phyloP scores from a whole-genome alignment of 192 early-diverging fungal genomes.

The Backusella sp. region DNA sequence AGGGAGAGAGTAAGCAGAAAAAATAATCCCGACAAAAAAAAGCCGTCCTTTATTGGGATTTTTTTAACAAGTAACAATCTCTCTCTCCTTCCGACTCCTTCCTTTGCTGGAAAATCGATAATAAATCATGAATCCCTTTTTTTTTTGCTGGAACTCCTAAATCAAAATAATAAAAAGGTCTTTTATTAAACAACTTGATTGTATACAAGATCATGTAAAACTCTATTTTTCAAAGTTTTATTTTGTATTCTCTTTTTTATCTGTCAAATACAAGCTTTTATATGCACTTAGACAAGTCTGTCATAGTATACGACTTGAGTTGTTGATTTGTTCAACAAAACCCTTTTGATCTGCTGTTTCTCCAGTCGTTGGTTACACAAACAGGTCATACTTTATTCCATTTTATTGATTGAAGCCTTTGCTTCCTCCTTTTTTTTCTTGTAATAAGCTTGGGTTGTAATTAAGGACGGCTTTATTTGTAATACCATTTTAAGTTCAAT shows the following conservation, averaged over 20 bases:
- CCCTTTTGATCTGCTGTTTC: background rate
- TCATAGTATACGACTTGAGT: background rate
- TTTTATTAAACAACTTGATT: background rate
- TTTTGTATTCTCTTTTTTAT: background rate
- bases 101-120: background rate
- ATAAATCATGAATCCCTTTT: background rate
- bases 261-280: background rate
- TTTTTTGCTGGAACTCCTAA: background rate
- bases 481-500: background rate
- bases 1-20: background rate
- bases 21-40: background rate
- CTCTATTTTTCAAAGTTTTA: too few relatives aligned
- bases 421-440: background rate
- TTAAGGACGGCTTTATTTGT: background rate
- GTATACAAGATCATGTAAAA: background rate
- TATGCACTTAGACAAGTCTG: background rate
- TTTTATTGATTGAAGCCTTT: background rate
- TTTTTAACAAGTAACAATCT: background rate
- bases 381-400: background rate
- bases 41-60: background rate
- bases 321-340: background rate
- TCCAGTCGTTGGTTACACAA: background rate
- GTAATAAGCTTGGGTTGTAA: background rate
- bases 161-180: background rate
- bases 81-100: too few relatives aligned